These are phyloP conservation scores for Wickerhamiella bombiphila DNA, from an alignment of 805 yeast species.

Conservation along the genomic window DNA sequence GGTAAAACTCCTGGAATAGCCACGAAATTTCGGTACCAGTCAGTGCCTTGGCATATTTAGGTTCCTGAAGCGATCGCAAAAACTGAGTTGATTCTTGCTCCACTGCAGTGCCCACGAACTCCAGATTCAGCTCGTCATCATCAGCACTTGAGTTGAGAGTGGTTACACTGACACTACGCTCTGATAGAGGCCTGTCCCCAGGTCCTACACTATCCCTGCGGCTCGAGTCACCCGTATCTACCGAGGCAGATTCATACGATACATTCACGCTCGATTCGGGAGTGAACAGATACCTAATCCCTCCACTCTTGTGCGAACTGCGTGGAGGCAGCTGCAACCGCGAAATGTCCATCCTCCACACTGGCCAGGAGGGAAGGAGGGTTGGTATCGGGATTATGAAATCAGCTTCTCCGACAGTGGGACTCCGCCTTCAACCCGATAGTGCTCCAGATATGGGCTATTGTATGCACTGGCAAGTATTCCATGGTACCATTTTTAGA, in stretches of 20 bases:
- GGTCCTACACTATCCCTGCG: slow-evolving; percentile 1
- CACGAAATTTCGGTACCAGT: slow-evolving; percentile 26
- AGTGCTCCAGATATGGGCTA: too few species aligned
- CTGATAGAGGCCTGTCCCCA: not conserved
- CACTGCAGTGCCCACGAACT: not conserved
- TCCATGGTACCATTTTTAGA: too few species aligned
- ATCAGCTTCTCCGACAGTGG: too few species aligned
- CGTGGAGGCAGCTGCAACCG: slow-evolving; percentile 12
- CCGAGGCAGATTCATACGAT: slow-evolving; percentile 13
- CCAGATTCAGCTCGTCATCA: slow-evolving; percentile 1
- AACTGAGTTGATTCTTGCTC: slow-evolving; percentile 9
- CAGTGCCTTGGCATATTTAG: slow-evolving; percentile 25
- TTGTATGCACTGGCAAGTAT: too few species aligned
- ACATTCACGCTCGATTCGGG: slow-evolving; percentile 14
- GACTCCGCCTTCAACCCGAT: too few species aligned
- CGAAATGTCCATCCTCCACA: slow-evolving; percentile 13
- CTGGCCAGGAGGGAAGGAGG: too few species aligned
- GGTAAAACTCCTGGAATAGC: slow-evolving; percentile 29
- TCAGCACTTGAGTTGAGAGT: not conserved
- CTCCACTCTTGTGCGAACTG: slow-evolving; percentile 3
- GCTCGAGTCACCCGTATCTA: slow-evolving; percentile 1
- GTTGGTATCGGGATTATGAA: too few species aligned
- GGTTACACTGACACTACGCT: not conserved
- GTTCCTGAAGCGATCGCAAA: slow-evolving; percentile 24
- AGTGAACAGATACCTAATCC: slow-evolving; percentile 5